phyloP scores from a whole-genome alignment of 495 filamentous ascomycete species.

The Neurospora discreta region DNA sequence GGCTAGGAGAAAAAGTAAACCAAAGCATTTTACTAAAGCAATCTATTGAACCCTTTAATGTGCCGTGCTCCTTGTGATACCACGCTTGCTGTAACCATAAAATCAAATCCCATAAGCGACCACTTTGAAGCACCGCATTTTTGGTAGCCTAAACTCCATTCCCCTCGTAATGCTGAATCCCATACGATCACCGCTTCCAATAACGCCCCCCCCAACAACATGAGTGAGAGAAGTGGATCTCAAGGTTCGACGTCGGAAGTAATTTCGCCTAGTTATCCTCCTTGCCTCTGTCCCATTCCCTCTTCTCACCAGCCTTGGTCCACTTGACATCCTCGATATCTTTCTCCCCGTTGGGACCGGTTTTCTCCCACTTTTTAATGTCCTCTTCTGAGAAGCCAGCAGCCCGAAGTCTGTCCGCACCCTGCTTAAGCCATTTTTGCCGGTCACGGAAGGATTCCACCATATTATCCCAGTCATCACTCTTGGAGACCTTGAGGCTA shows the following conservation, averaged over 20 bases:
- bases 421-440: conserved; percentile 66
- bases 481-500: neutral
- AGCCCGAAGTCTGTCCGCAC: conserved; percentile 63
- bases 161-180: neutral
- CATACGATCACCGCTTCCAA: neutral
- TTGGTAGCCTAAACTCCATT: neutral
- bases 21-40: neutral
- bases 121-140: neutral
- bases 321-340: conserved; percentile 66
- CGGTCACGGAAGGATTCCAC: conserved; percentile 74
- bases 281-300: conserved; percentile 65
- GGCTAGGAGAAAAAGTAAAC: neutral
- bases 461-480: conserved; percentile 76
- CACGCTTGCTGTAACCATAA: neutral
- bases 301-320: conserved; percentile 65
- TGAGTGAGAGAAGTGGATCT: too few relatives aligned
- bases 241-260: neutral
- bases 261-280: neutral
- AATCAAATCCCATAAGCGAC: neutral
- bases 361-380: conserved; percentile 66
- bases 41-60: neutral
- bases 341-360: conserved; percentile 35
- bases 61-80: neutral
- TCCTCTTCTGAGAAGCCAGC: conserved; percentile 73
- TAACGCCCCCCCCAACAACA: neutral